These are phyloP conservation scores for Aureobasidium zeae DNA, from an alignment of 2,329 filamentous ascomycete species.

Conservation along the genomic window DNA sequence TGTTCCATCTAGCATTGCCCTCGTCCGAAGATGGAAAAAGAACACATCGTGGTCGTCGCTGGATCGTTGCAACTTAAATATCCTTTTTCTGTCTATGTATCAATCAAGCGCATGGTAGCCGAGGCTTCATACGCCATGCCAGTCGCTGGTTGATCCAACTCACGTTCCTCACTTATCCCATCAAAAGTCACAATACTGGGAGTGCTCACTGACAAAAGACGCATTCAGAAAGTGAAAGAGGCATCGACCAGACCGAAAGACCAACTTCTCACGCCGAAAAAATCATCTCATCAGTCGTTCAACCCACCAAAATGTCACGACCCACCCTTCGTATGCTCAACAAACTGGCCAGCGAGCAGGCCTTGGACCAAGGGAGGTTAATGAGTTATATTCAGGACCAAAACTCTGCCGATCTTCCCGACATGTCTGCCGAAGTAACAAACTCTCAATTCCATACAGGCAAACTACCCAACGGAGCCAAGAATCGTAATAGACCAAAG, in stretches of 20 bases:
- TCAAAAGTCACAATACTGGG: not conserved
- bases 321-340: not conserved
- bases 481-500: conserved; percentile 62
- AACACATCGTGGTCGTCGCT: too few relatives aligned
- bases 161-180: not conserved
- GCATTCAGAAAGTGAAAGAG: not conserved
- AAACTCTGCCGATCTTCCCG: conserved; percentile 14
- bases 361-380: conserved; percentile 13
- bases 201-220: not conserved
- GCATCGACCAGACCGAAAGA: not conserved
- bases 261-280: not conserved
- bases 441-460: conserved; percentile 28
- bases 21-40: too few relatives aligned
- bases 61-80: too few relatives aligned
- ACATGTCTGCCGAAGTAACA: conserved; percentile 10
- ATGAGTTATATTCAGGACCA: conserved; percentile 17
- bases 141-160: too few relatives aligned
- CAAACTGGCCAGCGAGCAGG: conserved; percentile 3
- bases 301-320: conserved; percentile 9
- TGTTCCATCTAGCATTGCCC: too few relatives aligned
- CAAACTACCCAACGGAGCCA: conserved; percentile 39
- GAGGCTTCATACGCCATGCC: too few relatives aligned
- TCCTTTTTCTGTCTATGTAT: too few relatives aligned
- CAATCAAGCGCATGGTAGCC: too few relatives aligned
- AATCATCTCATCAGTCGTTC: not conserved